Evolutionary conservation across 352 stramenopile species (phyloP), one percentile per base, ranked within the genome.

Genomic region (Phytopythium ostracodes): DNA sequence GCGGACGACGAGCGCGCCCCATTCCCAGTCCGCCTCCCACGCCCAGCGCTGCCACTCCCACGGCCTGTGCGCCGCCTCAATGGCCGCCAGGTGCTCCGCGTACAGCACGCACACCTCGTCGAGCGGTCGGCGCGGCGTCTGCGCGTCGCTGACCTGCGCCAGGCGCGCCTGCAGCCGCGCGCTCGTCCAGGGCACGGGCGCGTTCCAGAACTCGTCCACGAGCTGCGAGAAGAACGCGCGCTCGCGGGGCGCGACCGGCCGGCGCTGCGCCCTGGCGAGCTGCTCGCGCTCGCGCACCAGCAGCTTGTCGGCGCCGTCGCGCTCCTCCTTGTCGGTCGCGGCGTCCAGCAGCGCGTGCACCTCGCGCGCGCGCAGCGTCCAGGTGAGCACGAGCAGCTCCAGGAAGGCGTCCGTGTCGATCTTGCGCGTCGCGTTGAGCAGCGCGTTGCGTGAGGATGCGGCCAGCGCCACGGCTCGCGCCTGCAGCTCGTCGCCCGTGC

Each of bases 341-440:
- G 36, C 35, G 31, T 94, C 84, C 4, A 94, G 66, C 36, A 76
- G 62, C n/a, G 65, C 64, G 25, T 67, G 67, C 8, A 94, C 51
- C 25, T 71, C 54, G 17, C 75, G 76, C 15, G 79, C 80, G 20
- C 81, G 84, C 52, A 74, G 52, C 29, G 77, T 89, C 84, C 82
- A 94, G 54, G 73, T 64, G 31, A 85, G 66, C 4, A 94, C 33
- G 2, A 94, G 57, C 29, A 92, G 70, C 44, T 86, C 73, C 4
- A 92, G 63, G 65, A 92, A 86, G 24, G 76, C 76, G 67, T 94
- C 84, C 14, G 76, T 76, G 57, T 94, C 84, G 38, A 94, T 88
- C 66, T 94, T 94, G 55, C 80, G 78, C 33, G 75, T 61, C 18
- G 66, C 66, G 63, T 86, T 87, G 4, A 88, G 56, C 47, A 84